Evolutionary conservation across 179 eudicot species (phyloP).

Genomic region (Sideroxylon spinosum): DNA sequence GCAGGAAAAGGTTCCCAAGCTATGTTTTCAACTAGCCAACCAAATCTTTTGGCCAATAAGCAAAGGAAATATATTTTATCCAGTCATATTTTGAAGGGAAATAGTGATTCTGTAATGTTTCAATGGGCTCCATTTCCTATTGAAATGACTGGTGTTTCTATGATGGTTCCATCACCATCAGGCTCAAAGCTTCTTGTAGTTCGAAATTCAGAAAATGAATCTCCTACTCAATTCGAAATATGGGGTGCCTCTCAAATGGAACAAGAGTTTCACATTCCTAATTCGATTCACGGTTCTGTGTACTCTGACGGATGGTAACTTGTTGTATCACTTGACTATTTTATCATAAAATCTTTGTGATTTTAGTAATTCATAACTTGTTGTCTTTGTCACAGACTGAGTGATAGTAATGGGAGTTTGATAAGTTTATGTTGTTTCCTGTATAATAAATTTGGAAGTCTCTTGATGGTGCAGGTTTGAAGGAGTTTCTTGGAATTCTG

Average conservation of each 20-base stretch:
- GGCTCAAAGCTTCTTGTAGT: conserved; percentile 84
- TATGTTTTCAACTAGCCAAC: conserved; percentile 70
- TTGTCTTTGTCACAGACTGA: not conserved
- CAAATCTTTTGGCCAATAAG: conserved; percentile 74
- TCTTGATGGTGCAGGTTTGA: conserved; percentile 59
- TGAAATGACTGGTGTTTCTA: conserved; percentile 68
- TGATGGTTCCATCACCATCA: conserved; percentile 81
- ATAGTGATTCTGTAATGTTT: conserved; percentile 34
- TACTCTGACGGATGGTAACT: conserved; percentile 89
- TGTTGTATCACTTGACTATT: conserved; percentile 1
- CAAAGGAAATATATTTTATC: conserved; percentile 56
- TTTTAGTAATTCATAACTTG: not conserved
- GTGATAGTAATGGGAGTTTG: not conserved
- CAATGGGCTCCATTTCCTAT: conserved; percentile 87
- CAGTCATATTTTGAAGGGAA: conserved; percentile 47
- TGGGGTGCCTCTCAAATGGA: conserved; percentile 72
- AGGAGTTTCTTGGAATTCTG: conserved; percentile 85
- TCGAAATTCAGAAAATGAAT: conserved; percentile 71
- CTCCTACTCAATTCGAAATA: conserved; percentile 74
- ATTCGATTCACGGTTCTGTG: conserved; percentile 73
- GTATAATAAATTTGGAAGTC: conserved; percentile 4
- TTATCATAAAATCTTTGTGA: not conserved
- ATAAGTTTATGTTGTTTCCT: not conserved
- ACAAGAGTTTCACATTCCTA: conserved; percentile 73
- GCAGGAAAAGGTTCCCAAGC: conserved; percentile 65